These are phyloP conservation scores for Hawksworthiomyces lignivorus DNA, from an alignment of 2,329 filamentous ascomycete species.

Conservation along the genomic window DNA sequence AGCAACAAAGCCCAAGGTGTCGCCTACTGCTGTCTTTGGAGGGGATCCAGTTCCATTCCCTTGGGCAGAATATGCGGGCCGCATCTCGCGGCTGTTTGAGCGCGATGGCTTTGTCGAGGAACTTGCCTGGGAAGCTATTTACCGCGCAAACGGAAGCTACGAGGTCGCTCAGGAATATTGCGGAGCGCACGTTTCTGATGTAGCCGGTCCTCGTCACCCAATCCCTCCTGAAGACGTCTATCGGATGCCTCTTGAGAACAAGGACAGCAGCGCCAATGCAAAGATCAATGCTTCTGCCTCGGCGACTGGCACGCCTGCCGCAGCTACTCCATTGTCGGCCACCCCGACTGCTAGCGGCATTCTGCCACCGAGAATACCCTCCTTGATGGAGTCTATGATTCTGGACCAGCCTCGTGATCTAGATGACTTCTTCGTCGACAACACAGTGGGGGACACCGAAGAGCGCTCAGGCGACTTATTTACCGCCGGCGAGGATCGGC, in stretches of 20 bases:
- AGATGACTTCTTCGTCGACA: slow-evolving; percentile 11
- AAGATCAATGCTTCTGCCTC: too few species aligned
- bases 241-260: too few species aligned
- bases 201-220: slow-evolving; percentile 56
- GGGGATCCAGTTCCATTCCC: slow-evolving; percentile 36
- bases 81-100: slow-evolving; percentile 25
- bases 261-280: too few species aligned
- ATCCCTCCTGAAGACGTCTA: slow-evolving; percentile 54
- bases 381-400: slow-evolving; percentile 22
- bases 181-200: slow-evolving; percentile 48
- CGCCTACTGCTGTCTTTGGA: slow-evolving; percentile 25
- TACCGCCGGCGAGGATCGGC: too few species aligned
- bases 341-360: background rate
- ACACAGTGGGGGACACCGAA: background rate
- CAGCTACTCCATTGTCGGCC: background rate
- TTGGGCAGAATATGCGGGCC: slow-evolving; percentile 32
- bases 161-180: slow-evolving; percentile 67
- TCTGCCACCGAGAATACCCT: slow-evolving; percentile 12
- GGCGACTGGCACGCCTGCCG: background rate
- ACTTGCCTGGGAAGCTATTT: slow-evolving; percentile 71
- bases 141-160: slow-evolving; percentile 65
- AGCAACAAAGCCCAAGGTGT: background rate
- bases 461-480: background rate
- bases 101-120: slow-evolving; percentile 45
- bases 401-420: slow-evolving; percentile 22